A percentile compares a stretch with the other conserved stretches of the same genome.
Conservation (phyloP, 768 basidiomycete species). For the Pisolithus microcarpus region DNA sequence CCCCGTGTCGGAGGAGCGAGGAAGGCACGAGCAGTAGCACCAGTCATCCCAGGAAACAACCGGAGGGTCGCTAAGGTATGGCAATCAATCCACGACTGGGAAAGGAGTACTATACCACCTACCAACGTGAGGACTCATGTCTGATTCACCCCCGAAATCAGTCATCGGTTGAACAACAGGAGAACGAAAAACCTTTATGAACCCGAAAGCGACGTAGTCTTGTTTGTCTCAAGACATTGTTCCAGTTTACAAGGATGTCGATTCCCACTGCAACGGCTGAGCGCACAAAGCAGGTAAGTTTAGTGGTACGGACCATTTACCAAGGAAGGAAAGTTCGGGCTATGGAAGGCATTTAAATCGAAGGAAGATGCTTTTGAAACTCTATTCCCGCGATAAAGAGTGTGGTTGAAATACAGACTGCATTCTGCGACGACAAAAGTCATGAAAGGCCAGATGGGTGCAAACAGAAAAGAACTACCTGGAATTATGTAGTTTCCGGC, state of each 20-base stretch:
- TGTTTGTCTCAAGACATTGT: constrained; percentile 76
- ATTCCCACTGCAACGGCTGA: constrained; percentile 59
- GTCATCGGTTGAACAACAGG: background rate
- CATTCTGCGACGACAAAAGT: constrained; percentile 46
- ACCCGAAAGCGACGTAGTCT: constrained; percentile 70
- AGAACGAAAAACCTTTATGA: constrained; percentile 53
- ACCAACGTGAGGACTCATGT: constrained; percentile 79
- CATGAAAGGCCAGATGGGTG: background rate
- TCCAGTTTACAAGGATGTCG: constrained; percentile 86
- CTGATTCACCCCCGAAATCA: constrained; percentile 34
- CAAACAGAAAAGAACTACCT: constrained; percentile 38
- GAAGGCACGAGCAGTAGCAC: constrained; percentile 67
- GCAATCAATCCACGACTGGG: constrained; percentile 12
- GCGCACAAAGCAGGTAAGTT: constrained; percentile 3
- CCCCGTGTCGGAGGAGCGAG: constrained; percentile 68
- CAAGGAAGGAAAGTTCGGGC: constrained; percentile 76
- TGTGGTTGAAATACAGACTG: constrained; percentile 86
- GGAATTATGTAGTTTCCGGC: constrained; percentile 91
- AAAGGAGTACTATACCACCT: constrained; percentile 19
- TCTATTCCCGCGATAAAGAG: constrained; percentile 78
- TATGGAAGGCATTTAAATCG: constrained; percentile 76
- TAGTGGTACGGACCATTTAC: constrained; percentile 54
- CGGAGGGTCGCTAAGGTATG: constrained; percentile 59
- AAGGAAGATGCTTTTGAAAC: constrained; percentile 78
- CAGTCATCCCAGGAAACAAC: constrained; percentile 82